Conservation (phyloP, 148 eudicot species). For the Pouteria glomerata region DNA sequence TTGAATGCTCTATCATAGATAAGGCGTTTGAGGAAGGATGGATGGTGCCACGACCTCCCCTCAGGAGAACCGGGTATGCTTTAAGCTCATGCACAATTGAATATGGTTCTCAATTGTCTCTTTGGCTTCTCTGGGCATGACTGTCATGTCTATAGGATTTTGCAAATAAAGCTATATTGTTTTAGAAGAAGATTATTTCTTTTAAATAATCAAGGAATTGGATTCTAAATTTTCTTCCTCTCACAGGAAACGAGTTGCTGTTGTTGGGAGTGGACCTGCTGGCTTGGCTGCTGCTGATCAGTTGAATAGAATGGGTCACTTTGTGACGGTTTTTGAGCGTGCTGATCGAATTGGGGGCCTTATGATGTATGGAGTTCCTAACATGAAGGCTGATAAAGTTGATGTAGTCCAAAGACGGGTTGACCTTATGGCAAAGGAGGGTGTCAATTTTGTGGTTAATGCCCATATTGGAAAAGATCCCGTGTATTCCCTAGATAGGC, state of each 20-base stretch:
- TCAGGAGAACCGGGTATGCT: conserved; percentile 73
- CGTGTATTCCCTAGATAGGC: conserved; percentile 54
- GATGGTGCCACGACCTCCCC: conserved; percentile 98
- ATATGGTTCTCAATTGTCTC: background rate
- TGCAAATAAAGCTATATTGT: background rate
- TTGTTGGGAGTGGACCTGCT: conserved; percentile 96
- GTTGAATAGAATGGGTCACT: conserved; percentile 85
- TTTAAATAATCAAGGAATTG: background rate
- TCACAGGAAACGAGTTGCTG: conserved; percentile 75
- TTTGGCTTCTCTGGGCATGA: background rate
- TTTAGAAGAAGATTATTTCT: background rate
- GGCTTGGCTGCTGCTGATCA: conserved; percentile 99
- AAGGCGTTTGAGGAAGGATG: conserved; percentile 98
- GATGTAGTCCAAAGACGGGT: conserved; percentile 89
- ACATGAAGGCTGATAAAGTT: conserved; percentile 95
- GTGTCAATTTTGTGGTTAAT: conserved; percentile 81
- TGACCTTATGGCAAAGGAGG: conserved; percentile 84
- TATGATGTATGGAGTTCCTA: conserved; percentile 99
- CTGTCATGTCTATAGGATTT: background rate
- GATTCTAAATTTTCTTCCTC: background rate
- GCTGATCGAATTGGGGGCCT: conserved; percentile 97
- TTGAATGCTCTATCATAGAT: conserved; percentile 94
- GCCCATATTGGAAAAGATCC: conserved; percentile 91
- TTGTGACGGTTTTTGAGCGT: conserved; percentile 88
- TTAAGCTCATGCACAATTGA: background rate